Percentiles rank a stretch among this genome's conserved stretches.
phyloP scores from a whole-genome alignment of 2,329 filamentous ascomycete species.

The Fusarium globosum region DNA sequence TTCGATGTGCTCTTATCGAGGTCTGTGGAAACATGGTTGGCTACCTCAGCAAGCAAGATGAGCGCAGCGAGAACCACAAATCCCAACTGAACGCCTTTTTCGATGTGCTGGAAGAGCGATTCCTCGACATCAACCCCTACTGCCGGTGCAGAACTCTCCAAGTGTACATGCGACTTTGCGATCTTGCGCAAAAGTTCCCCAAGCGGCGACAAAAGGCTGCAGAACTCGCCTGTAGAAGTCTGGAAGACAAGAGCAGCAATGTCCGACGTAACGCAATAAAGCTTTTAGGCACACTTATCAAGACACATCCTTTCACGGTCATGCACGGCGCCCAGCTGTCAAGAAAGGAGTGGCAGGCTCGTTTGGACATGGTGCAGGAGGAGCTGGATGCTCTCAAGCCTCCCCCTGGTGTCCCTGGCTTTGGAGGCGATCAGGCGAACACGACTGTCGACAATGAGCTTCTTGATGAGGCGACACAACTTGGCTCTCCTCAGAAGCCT shows the following conservation, averaged over 20 bases:
- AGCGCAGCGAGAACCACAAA: constrained; percentile 91
- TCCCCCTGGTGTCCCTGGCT: constrained; percentile 73
- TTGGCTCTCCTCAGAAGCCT: constrained; percentile 76
- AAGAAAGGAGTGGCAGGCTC: constrained; percentile 84
- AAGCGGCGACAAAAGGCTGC: constrained; percentile 90
- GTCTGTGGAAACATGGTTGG: constrained; percentile 96
- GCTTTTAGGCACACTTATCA: constrained; percentile 85
- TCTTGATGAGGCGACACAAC: constrained; percentile 87
- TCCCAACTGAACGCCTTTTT: constrained; percentile 97
- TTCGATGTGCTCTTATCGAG: constrained; percentile 93
- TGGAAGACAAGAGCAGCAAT: constrained; percentile 98
- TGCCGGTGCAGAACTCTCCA: constrained; percentile 92
- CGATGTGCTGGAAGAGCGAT: constrained; percentile 94
- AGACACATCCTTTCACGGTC: constrained; percentile 92
- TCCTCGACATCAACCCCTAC: constrained; percentile 96
- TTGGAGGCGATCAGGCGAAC: constrained; percentile 72
- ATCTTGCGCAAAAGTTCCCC: constrained; percentile 95
- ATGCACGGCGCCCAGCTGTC: constrained; percentile 90
- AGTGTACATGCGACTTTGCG: constrained; percentile 90
- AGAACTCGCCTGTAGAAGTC: constrained; percentile 85
- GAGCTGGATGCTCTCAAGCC: constrained; percentile 86
- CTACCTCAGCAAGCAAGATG: constrained; percentile 90
- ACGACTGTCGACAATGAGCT: constrained; percentile 79
- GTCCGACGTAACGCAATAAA: constrained; percentile 96
- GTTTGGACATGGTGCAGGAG: constrained; percentile 83